Evolutionary conservation across 306 rosid species (phyloP).

Genomic region (Prinsepia uniflora): DNA sequence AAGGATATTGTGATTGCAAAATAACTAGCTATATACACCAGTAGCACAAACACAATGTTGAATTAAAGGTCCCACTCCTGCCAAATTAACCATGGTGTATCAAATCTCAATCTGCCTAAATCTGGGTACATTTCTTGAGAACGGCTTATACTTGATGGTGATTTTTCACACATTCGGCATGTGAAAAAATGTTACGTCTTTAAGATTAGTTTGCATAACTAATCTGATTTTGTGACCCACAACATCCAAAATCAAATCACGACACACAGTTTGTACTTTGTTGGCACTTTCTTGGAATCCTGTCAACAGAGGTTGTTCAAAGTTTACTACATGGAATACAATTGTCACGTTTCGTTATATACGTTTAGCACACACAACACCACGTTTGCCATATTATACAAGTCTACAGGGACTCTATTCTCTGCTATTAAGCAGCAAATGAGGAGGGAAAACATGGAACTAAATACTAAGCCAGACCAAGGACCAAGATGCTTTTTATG

Average conservation of each 20-base stretch:
- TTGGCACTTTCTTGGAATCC: slow-evolving; percentile 10
- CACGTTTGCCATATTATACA: not conserved
- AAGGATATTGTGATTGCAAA: too few relatives aligned
- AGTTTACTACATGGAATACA: not conserved
- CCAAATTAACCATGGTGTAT: not conserved
- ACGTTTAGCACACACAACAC: not conserved
- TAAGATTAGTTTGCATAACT: not conserved
- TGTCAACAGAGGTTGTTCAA: not conserved
- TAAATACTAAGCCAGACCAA: too few relatives aligned
- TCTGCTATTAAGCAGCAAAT: not conserved
- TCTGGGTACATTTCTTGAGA: not conserved
- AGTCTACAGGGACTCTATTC: not conserved
- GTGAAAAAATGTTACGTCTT: not conserved
- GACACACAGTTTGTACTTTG: not conserved
- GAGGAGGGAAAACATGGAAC: not conserved
- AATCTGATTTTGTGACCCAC: not conserved
- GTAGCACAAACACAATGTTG: not conserved
- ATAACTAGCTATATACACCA: too few relatives aligned
- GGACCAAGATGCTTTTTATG: too few relatives aligned
- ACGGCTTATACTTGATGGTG: not conserved
- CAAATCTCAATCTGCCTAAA: not conserved
- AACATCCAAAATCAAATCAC: not conserved
- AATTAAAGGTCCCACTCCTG: not conserved
- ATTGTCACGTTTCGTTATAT: not conserved
- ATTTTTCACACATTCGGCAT: not conserved